Base-by-base conservation (phyloP, 2,329 filamentous ascomycete species). In the Pseudogymnoascus sp. region DNA sequence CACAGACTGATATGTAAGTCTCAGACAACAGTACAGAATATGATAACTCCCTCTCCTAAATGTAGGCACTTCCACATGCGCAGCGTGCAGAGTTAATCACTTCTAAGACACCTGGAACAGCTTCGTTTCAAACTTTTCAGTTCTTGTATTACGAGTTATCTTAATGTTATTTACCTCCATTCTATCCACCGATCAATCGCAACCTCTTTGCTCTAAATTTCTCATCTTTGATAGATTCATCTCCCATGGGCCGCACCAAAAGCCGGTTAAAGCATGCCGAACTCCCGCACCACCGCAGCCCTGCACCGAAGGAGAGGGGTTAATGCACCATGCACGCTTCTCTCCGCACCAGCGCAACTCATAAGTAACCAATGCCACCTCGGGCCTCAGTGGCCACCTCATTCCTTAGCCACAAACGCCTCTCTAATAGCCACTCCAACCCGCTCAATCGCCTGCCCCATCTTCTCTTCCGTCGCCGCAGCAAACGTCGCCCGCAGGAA, bases 401-500 rank as follows among this genome's bases (percentile, higher is more conserved):
- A 61, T 10, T n/a, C 40, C 15, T 44, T 40, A 23, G 61, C 63
- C n/a, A 76, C 77, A 73, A 89, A 89, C 65, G 80, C 79, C 64
- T 79, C 82, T 67, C 84, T 82, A 42, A 97, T 79, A 7, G 91
- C 90, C 63, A 83, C 81, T 0, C 91, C 91, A 68, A 99, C 88
- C 64, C 93, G 80, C 66, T 81, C 79, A 64, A 92, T 91, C 1
- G 89, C 90, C 70, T 87, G 83, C 2, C 79, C 80, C 80, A 93
- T 92, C 68, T 86, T 84, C 62, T 87, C 83, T 13, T 83, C 80
- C 11, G 84, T 86, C 1, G 92, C 92, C 38, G 92, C 88, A 0
- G 93, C 93, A 78, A 89, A 99, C 0, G 93, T 99, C 3, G 90
- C 87, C 61, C 95, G 84, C 80, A 97, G 96, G 78, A 91, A 97